Evolutionary conservation across 2,329 filamentous ascomycete genomes (phyloP), one percentile per base, ranked within the genome.

Genomic region (Penicillium sp.): DNA sequence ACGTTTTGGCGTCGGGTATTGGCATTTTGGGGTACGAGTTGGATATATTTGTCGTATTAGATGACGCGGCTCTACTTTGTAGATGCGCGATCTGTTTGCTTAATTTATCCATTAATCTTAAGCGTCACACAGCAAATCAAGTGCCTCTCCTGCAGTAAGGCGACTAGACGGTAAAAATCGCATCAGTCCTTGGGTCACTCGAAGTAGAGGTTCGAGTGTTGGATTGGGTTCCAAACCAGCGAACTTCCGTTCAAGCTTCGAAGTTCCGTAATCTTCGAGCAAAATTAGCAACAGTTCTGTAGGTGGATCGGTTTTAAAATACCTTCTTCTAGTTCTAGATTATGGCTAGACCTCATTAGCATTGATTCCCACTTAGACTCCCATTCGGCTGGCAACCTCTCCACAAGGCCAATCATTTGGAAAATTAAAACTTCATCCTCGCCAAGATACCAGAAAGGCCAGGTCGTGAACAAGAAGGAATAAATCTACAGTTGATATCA

Each of bases 371-470:
- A 68, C 43, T 60, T 54, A 47, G 56, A 40, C 58, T 69, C 43
- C 64, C 61, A 69, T 53, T 67, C 59, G 9, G 27, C n/a, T 17
- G 61, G 63, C 50, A 68, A 57, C 6, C 43, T 48, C 50, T 59
- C 66, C 46, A 68, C 60, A 47, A 69, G 65, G 6, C 55, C 56
- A 50, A 68, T 64, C 65, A 68, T 69, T 37, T 69, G 64, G 17
- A 49, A 49, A 37, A 66, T 38, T 6, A 64, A 29, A 13, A 57
- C 56, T 19, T 63, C 58, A 31, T 62, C 59, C 4, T 64, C 57
- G 25, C 58, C 63, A 33, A 64, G 50, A 48, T 64, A 69, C 41
- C 38, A 56, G 56, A 70, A 69, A 19, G 60, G 64, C 8, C 31
- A 58, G 38, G 45, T 43, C 13, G 33, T 56, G 40, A 69, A 65